Percentiles rank a stretch among this genome's conserved stretches.
Evolutionary conservation across 2,329 filamentous ascomycete genomes (phyloP).

Genomic region (Karstenula rhodostoma): DNA sequence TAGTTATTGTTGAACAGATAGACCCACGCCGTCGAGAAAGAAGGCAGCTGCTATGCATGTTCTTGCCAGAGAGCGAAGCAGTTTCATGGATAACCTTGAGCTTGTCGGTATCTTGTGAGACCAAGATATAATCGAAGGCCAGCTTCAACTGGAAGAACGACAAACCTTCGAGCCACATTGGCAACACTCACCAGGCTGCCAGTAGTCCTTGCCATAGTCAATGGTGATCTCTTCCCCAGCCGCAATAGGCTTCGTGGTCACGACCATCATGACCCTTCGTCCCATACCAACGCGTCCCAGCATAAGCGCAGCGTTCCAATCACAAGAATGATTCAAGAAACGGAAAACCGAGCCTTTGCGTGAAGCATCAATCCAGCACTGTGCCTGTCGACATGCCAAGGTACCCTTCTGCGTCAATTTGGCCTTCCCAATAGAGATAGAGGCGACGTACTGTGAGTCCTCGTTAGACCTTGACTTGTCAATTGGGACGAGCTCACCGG

Average conservation of each 20-base stretch:
- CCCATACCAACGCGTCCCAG: slow-evolving; percentile 10
- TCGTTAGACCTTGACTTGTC: neutral
- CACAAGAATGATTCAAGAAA: slow-evolving; percentile 21
- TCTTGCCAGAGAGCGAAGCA: too few relatives aligned
- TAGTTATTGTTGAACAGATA: too few relatives aligned
- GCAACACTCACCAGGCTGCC: neutral
- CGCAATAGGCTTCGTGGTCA: neutral
- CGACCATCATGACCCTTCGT: slow-evolving; percentile 12
- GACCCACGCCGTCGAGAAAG: too few relatives aligned
- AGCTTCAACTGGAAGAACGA: neutral
- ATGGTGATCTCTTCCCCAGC: slow-evolving; percentile 18
- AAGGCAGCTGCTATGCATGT: too few relatives aligned
- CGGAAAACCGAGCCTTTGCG: slow-evolving; percentile 15
- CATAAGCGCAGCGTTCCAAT: slow-evolving; percentile 9
- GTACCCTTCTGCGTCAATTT: neutral
- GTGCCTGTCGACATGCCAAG: neutral
- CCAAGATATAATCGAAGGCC: too few relatives aligned
- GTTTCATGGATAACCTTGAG: too few relatives aligned
- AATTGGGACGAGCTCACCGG: neutral
- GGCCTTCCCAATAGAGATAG: neutral
- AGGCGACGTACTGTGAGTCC: neutral
- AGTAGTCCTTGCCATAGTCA: slow-evolving; percentile 19
- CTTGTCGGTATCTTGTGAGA: too few relatives aligned
- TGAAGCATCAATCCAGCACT: slow-evolving; percentile 11
- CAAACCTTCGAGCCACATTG: slow-evolving; percentile 3